Base-by-base conservation (phyloP, 805 yeast species). In the Saturnispora gosingensis region DNA sequence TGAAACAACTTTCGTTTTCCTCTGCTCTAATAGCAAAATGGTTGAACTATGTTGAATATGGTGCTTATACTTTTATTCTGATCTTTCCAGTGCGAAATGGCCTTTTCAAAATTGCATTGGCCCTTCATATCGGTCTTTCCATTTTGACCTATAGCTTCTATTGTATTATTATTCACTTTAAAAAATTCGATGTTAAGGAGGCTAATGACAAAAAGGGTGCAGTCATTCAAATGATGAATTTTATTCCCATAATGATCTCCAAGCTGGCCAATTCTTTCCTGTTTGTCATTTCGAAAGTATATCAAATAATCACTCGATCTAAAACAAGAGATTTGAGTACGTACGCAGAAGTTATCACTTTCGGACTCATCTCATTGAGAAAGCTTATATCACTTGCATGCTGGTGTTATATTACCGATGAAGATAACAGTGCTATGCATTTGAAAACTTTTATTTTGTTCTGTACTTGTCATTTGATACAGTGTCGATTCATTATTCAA, bases 361-460 rank as follows among this genome's bases (percentile, higher is more conserved):
- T 61, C 51, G 46, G 52, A 2, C 32, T 64, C 9, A 61, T 67
- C 3, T 54, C 57, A 24, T 28, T 63, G 2, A 61, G 69, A n/a
- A 66, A 66, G 45, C 27, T 60, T 1, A 18, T 62, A 8, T 60
- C 66, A 1, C 54, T 67, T n/a, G 46, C 58, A 9, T 56, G 61
- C 43, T 63, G 64, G 62, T 56, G 59, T 9, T 65, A 60, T 51
- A 58, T 66, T 2, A 58, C 69, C 0, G 51, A 54, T 7, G 60
- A 59, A 9, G 70, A 66, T 48, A 60, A 65, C 39, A 55, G 58
- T 34, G 57, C 66, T 2, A 40, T 58, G 3, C 68, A 62, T 49
- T 49, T 52, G n/a, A 64, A 63, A 45, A 62, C 65, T 1, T 59
- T 65, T 42, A 24, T 63, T n/a, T 53, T 55, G 13, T 63, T 58